These are phyloP conservation scores for Ceratobasidium sp. DNA, from an alignment of 1,284 basidiomycete species.

Conservation along the genomic window DNA sequence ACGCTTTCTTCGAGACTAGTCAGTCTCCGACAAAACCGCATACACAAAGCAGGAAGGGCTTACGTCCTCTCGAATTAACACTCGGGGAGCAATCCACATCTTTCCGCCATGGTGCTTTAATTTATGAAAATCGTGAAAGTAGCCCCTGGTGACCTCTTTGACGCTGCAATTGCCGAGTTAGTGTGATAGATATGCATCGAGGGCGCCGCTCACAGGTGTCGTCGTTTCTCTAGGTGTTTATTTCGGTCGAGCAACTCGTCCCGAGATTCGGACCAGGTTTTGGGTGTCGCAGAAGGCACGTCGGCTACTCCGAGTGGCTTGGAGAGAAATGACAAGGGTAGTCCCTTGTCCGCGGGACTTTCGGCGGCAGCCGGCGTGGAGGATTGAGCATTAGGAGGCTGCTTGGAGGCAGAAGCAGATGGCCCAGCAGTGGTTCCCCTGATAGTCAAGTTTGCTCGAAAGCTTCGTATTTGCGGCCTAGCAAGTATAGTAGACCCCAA, in stretches of 20 bases:
- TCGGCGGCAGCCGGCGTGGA: conserved; percentile 7
- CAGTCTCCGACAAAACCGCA: conserved; percentile 23
- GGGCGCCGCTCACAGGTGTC: conserved; percentile 70
- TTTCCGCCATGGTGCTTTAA: conserved; percentile 90
- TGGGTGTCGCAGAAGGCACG: conserved; percentile 67
- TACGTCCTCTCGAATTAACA: conserved; percentile 90
- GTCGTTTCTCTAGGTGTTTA: conserved; percentile 75
- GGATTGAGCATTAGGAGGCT: conserved; percentile 4
- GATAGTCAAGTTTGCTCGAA: background rate
- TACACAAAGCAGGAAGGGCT: conserved; percentile 56
- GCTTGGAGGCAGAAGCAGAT: background rate
- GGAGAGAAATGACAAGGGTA: conserved; percentile 61
- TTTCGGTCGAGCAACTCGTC: conserved; percentile 81
- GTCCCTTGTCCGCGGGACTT: conserved; percentile 9
- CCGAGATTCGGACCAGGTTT: conserved; percentile 74
- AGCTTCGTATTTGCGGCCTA: background rate
- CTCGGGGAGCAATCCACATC: conserved; percentile 92
- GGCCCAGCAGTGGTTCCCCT: background rate
- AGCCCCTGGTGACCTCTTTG: conserved; percentile 87
- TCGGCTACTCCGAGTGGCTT: conserved; percentile 80
- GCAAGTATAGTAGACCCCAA: background rate
- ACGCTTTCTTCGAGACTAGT: conserved; percentile 71
- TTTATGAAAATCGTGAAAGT: conserved; percentile 90
- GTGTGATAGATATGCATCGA: conserved; percentile 3
- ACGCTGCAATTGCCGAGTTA: conserved; percentile 65